Evolutionary conservation across 257 asterid genomes (phyloP), one percentile per base, ranked within the genome.

Genomic region (Schizonepeta tenuifolia): DNA sequence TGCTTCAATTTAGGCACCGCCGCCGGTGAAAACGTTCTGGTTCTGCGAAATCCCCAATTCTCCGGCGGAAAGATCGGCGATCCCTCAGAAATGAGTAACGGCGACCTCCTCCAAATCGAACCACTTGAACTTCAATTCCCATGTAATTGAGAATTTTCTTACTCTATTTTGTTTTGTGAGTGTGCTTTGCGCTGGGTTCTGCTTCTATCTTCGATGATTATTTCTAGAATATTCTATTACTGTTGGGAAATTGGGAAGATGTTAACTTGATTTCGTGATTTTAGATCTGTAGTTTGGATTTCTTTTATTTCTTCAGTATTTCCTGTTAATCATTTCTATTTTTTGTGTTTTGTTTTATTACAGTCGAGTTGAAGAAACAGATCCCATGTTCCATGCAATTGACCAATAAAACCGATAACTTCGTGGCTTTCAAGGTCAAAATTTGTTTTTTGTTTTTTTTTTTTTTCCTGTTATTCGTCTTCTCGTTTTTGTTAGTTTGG

Each of bases 361-460:
- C 56, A 89, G 96, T 89, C 71, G 96, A 89, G 83, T 82, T 89
- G 93, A 89, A 87, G 96, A 89, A 85, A 85, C 96, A 89, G 93
- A 87, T 87, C 85, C 44, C 91, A 38, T 84, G 90, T 67, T 78
- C 88, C 68, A 64, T 90, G 90, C 87, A 77, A 72, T 79, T 90
- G 80, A 68, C 79, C 61, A 90, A 90, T 86, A 90, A 85, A 76
- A 76, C 90, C 33, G 89, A 83, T 66, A 78, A 76, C 77, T 46
- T 79, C 75, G 96, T 90, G 33, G 95, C 96, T n/a, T 90, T 88
- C 78, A 90, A 90, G 96, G 96, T 89, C 83, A 55, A 56, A 40
- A 28, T 65, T 50, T 46, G 5, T 7, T 57, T 7, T 57, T 21
- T 38, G 10, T 24, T 24, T 24, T 24, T 57, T 21, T 28, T 63